Conservation (phyloP, 2,329 filamentous ascomycete genomes). For the Phaeosphaeriaceae sp. region DNA sequence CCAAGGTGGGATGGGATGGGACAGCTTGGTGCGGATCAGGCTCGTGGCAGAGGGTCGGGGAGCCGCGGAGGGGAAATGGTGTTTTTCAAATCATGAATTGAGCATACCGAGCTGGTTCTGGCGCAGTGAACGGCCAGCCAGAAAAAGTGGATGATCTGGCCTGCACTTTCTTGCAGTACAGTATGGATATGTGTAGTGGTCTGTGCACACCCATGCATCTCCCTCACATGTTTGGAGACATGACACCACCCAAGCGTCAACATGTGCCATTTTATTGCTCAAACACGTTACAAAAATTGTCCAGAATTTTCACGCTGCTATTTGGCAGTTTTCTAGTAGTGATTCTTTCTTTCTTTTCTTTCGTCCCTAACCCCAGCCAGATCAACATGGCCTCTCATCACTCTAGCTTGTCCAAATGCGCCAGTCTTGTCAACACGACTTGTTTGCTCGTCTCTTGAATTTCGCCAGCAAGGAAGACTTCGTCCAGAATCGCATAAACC, state of each 20-base stretch:
- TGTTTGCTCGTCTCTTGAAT: slow-evolving; percentile 99
- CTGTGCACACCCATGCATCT: slow-evolving; percentile 12
- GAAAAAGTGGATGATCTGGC: slow-evolving; percentile 41
- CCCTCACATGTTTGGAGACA: slow-evolving; percentile 24
- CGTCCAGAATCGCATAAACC: slow-evolving; percentile 98
- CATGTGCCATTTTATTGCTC: not conserved
- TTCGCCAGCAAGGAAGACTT: slow-evolving; percentile 96
- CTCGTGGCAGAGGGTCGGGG: slow-evolving; percentile 16
- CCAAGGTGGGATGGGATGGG: slow-evolving; percentile 12
- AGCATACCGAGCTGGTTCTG: slow-evolving; percentile 13
- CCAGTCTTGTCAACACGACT: slow-evolving; percentile 89
- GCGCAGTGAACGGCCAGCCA: slow-evolving; percentile 13
- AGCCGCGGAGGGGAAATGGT: slow-evolving; percentile 15
- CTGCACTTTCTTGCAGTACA: slow-evolving; percentile 26
- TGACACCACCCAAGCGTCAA: not conserved
- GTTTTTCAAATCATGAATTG: slow-evolving; percentile 30
- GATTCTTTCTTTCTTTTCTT: no score
- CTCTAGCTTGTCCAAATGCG: slow-evolving; percentile 96
- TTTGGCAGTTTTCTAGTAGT: no score
- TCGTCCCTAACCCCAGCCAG: not conserved
- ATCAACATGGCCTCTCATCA: slow-evolving; percentile 51
- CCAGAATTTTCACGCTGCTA: not conserved
- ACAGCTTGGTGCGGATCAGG: slow-evolving; percentile 21
- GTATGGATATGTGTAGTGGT: slow-evolving; percentile 6
- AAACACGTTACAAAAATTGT: not conserved